These are phyloP conservation scores for Capronia epimyces DNA, from an alignment of 2,329 filamentous ascomycete species.

Conservation along the genomic window DNA sequence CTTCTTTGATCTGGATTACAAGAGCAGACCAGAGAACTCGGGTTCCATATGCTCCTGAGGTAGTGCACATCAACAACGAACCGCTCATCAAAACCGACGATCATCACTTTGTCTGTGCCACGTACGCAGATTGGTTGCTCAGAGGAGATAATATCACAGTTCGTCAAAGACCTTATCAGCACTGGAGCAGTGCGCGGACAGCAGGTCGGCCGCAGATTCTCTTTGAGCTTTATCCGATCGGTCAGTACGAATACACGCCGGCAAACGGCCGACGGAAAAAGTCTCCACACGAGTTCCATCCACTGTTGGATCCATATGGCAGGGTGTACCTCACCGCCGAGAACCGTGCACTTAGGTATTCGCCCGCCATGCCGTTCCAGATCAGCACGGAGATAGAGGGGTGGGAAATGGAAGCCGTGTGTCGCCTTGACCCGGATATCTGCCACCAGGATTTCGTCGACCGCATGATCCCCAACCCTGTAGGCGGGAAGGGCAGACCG, in stretches of 20 bases:
- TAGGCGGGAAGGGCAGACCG: constrained; percentile 6
- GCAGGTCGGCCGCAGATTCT: constrained; percentile 7
- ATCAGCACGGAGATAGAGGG: constrained; percentile 18
- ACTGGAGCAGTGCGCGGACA: constrained; percentile 3
- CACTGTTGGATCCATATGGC: constrained; percentile 9
- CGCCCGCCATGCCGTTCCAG: constrained; percentile 3
- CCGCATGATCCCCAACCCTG: constrained; percentile 9
- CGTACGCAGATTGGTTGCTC: constrained; percentile 5
- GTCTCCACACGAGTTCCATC: constrained; percentile 10
- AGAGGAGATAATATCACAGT: constrained; percentile 7
- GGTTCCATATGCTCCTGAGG: constrained; percentile 1
- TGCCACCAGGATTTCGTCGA: constrained; percentile 19
- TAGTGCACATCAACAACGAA: constrained; percentile 11
- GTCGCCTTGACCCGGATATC: constrained; percentile 15
- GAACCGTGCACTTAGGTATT: constrained; percentile 11
- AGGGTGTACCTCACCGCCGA: constrained; percentile 9
- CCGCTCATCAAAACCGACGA: constrained; percentile 3
- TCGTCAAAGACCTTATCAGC: neutral
- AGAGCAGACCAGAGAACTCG: constrained; percentile 7
- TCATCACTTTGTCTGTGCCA: constrained; percentile 5
- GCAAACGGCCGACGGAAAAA: constrained; percentile 11
- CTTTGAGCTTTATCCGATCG: constrained; percentile 9
- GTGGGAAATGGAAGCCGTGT: constrained; percentile 20
- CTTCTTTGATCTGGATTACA: constrained; percentile 6
- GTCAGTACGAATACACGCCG: constrained; percentile 8